Evolutionary conservation across 2,329 filamentous ascomycete genomes (phyloP).

Genomic region (Rasamsonia emersonii): DNA sequence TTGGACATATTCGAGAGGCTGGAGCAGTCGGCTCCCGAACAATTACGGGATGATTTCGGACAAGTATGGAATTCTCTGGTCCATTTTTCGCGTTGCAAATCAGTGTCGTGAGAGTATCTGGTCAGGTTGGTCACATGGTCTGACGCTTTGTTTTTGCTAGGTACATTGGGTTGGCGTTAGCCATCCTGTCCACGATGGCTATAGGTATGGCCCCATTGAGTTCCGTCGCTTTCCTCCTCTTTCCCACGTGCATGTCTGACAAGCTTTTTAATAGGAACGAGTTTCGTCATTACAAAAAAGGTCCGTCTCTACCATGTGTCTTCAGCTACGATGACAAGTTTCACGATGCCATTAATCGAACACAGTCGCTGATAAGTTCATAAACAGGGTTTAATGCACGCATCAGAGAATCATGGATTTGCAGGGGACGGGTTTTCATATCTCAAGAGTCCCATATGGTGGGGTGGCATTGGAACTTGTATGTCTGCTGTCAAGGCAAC

Average conservation of each 20-base stretch:
- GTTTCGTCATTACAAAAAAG: constrained; percentile 99
- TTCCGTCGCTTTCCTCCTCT: no score
- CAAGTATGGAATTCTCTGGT: constrained; percentile 25
- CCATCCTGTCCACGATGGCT: constrained; percentile 40
- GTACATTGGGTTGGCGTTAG: constrained; percentile 39
- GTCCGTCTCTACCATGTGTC: constrained; percentile 42
- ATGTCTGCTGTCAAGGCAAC: constrained; percentile 29
- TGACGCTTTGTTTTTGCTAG: constrained; percentile 16
- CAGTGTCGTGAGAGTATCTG: background rate
- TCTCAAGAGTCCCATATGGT: constrained; percentile 91
- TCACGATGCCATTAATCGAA: constrained; percentile 4
- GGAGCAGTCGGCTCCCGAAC: constrained; percentile 30
- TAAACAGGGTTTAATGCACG: constrained; percentile 72
- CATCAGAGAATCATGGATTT: constrained; percentile 85
- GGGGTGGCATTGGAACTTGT: constrained; percentile 88
- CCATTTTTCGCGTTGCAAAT: background rate
- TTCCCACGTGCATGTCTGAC: no score
- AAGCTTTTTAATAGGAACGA: no score
- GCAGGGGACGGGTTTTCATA: constrained; percentile 95
- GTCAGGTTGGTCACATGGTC: background rate
- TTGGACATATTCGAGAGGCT: constrained; percentile 23
- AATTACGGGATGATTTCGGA: constrained; percentile 32
- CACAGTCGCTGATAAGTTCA: constrained; percentile 13
- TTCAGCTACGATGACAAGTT: constrained; percentile 6
- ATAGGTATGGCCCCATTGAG: constrained; percentile 27